Percentiles rank a stretch among this genome's conserved stretches.
phyloP scores from a whole-genome alignment of 1,284 basidiomycete genomes.

The Gymnopus androsaceus region DNA sequence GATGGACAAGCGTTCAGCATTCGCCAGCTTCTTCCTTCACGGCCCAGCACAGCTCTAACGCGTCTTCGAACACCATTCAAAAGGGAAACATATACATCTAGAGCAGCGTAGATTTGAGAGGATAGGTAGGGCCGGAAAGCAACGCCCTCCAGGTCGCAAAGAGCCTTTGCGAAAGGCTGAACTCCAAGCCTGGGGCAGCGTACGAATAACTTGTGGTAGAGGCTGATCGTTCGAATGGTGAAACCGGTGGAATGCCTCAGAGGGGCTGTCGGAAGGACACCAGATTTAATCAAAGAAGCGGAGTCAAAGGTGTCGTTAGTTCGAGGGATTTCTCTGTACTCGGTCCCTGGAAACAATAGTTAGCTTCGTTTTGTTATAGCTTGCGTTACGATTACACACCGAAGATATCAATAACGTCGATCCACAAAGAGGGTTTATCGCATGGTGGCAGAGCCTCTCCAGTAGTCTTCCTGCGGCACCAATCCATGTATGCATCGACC shows the following conservation, averaged over 20 bases:
- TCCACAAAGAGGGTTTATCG: no score
- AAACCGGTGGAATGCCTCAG: background rate
- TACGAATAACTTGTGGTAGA: constrained; percentile 7
- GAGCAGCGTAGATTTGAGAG: no score
- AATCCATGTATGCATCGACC: constrained; percentile 4
- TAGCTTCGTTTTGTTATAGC: background rate
- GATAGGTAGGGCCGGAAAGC: no score
- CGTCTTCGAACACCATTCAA: no score
- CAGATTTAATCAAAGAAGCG: background rate
- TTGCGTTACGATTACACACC: background rate
- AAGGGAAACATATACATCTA: no score
- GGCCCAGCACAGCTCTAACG: no score
- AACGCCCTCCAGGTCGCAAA: no score
- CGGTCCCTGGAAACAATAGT: background rate
- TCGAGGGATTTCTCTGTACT: background rate
- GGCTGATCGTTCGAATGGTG: background rate
- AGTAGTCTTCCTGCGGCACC: background rate
- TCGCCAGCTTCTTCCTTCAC: no score
- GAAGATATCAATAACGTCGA: no score
- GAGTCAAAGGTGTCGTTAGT: background rate
- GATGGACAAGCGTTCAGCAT: no score
- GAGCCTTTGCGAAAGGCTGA: no score
- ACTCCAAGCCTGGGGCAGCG: constrained; percentile 1
- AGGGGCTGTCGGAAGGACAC: constrained; percentile 1
- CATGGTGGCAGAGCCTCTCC: no score